Evolutionary conservation across 805 yeast species (phyloP).

Genomic region (Yamadazyma phyllophila): DNA sequence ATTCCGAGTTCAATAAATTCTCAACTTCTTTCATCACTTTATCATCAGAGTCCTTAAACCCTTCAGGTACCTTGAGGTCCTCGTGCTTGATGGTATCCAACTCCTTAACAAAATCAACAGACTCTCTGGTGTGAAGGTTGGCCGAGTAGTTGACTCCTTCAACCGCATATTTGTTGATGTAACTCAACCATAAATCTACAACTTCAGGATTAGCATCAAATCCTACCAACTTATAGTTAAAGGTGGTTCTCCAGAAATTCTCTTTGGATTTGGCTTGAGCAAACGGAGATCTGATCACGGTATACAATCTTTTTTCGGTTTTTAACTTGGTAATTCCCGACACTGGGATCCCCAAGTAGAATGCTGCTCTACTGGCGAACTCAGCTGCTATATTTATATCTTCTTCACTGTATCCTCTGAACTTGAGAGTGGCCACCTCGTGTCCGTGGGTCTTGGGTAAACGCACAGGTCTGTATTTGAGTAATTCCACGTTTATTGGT

Average conservation of each 20-base stretch:
- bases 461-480: conserved; percentile 76
- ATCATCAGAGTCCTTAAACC: conserved; percentile 32
- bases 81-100: conserved; percentile 26
- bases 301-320: conserved; percentile 81
- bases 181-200: conserved; percentile 77
- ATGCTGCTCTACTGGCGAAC: conserved; percentile 88
- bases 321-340: conserved; percentile 68
- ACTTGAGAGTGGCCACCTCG: conserved; percentile 70
- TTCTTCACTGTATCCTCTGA: conserved; percentile 69
- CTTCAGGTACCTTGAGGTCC: conserved; percentile 31
- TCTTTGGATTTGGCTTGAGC: conserved; percentile 93
- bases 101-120: conserved; percentile 24
- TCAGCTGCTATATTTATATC: conserved; percentile 76
- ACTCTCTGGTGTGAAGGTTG: conserved; percentile 43
- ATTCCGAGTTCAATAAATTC: conserved; percentile 68
- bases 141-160: conserved; percentile 86
- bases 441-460: conserved; percentile 68
- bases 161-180: conserved; percentile 70
- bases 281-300: conserved; percentile 90
- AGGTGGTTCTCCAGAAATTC: conserved; percentile 87
- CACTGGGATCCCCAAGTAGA: conserved; percentile 83
- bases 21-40: conserved; percentile 65
- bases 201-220: conserved; percentile 87
- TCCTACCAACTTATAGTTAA: conserved; percentile 66
- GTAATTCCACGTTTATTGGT: conserved; percentile 83